Percentiles rank a stretch among this genome's conserved stretches.
Conservation (phyloP, 2,329 filamentous ascomycete species). For the Curvularia spicifera region DNA sequence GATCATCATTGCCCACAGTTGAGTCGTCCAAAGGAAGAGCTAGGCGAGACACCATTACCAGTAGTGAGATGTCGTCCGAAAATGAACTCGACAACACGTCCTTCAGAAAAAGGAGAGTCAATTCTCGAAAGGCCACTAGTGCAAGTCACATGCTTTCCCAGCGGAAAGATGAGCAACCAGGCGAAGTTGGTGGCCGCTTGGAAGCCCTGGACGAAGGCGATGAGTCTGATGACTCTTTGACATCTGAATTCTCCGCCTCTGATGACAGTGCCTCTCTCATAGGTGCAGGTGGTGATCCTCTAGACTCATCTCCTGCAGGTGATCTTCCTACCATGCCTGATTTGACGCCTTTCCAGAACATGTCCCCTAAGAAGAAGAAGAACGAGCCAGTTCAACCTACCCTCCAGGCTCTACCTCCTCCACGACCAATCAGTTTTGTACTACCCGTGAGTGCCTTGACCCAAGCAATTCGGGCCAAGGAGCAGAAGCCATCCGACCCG, state of each 20-base stretch:
- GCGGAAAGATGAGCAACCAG: constrained; percentile 59
- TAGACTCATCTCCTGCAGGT: constrained; percentile 61
- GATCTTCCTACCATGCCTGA: constrained; percentile 52
- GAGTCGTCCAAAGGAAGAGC: constrained; percentile 73
- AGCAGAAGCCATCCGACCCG: constrained; percentile 71
- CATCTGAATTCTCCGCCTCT: constrained; percentile 51
- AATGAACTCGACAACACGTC: constrained; percentile 75
- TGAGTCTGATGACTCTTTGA: constrained; percentile 50
- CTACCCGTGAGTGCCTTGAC: constrained; percentile 75
- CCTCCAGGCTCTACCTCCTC: constrained; percentile 72
- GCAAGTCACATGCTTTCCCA: constrained; percentile 60
- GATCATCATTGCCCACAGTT: constrained; percentile 74
- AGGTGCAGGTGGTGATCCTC: constrained; percentile 66
- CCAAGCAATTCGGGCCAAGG: constrained; percentile 74
- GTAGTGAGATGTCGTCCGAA: constrained; percentile 82
- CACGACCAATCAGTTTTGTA: constrained; percentile 72
- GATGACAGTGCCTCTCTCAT: constrained; percentile 73
- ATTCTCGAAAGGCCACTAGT: constrained; percentile 64
- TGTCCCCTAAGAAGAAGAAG: constrained; percentile 68
- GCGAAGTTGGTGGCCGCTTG: constrained; percentile 39
- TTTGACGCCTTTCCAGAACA: constrained; percentile 50
- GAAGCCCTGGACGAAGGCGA: constrained; percentile 52
- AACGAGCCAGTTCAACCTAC: constrained; percentile 53
- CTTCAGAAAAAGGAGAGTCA: constrained; percentile 69
- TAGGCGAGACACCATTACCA: constrained; percentile 77